Conservation (phyloP, 345 rosid species). For the Angophora floribunda region DNA sequence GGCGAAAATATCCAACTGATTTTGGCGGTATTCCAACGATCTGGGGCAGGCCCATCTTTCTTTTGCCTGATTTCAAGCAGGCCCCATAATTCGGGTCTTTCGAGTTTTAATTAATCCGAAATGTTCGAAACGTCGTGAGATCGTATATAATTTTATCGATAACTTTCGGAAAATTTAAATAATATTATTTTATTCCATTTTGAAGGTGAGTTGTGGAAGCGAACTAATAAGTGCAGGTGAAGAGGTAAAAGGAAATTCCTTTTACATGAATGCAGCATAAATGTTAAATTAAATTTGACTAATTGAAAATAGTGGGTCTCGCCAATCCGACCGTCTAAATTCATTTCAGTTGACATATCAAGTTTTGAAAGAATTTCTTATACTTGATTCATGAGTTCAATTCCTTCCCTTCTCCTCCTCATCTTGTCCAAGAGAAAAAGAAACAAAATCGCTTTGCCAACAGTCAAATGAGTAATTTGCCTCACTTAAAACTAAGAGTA, state of each 20-base stretch:
- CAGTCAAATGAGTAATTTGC: neutral
- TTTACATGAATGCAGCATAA: rapidly evolving
- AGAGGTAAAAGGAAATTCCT: too few species aligned
- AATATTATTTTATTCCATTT: too few species aligned
- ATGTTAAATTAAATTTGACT: neutral
- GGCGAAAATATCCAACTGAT: neutral
- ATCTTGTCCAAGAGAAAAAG: neutral
- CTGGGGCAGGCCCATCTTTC: neutral
- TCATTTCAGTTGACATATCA: too few species aligned
- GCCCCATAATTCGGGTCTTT: neutral
- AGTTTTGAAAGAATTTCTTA: neutral
- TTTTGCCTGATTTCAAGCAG: neutral
- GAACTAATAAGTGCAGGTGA: too few species aligned
- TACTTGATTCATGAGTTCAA: neutral
- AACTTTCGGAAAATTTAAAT: too few species aligned
- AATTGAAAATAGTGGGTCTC: neutral
- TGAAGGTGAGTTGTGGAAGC: too few species aligned
- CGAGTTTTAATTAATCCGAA: neutral
- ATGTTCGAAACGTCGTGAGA: neutral
- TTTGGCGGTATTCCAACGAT: neutral
- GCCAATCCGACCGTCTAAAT: neutral
- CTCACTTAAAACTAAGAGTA: too few species aligned
- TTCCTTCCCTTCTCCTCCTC: neutral
- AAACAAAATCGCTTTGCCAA: neutral
- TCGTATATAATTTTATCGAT: neutral